A percentile compares a stretch with the other conserved stretches of the same genome.
These are phyloP conservation scores for Aspergillus viridinutans DNA, from an alignment of 2,329 filamentous ascomycete genomes.

Conservation along the genomic window DNA sequence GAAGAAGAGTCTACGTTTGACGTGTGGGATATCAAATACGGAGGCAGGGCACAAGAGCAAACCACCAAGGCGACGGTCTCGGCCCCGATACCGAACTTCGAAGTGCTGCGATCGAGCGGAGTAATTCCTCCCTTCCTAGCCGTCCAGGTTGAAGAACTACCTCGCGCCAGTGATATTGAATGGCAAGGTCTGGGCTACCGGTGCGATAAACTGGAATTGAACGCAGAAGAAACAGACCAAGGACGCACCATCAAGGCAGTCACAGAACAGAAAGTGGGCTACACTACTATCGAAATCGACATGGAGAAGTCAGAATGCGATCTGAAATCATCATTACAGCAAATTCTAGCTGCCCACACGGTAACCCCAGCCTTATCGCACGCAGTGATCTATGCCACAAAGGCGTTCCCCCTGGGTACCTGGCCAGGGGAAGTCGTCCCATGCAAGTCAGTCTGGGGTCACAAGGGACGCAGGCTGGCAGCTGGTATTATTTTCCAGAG, in stretches of 20 bases:
- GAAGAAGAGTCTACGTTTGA: slow-evolving; percentile 46
- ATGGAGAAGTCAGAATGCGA: slow-evolving; percentile 10
- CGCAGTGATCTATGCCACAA: slow-evolving; percentile 34
- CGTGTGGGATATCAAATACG: slow-evolving; percentile 53
- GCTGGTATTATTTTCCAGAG: slow-evolving; percentile 36
- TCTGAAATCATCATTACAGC: slow-evolving; percentile 20
- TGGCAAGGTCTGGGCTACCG: slow-evolving; percentile 71
- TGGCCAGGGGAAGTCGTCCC: slow-evolving; percentile 39
- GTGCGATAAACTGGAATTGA: slow-evolving; percentile 26
- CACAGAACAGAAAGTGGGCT: slow-evolving; percentile 20
- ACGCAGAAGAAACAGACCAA: slow-evolving; percentile 9
- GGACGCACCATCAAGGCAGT: slow-evolving; percentile 19
- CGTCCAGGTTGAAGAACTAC: slow-evolving; percentile 71
- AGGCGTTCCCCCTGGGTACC: slow-evolving; percentile 15
- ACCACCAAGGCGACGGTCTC: slow-evolving; percentile 19
- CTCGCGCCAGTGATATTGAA: slow-evolving; percentile 70
- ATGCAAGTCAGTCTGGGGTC: slow-evolving; percentile 40
- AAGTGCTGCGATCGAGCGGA: slow-evolving; percentile 15
- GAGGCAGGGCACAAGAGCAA: slow-evolving; percentile 46
- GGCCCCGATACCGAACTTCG: slow-evolving; percentile 24
- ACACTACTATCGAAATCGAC: slow-evolving; percentile 31
- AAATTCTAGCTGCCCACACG: slow-evolving; percentile 17
- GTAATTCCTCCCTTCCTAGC: slow-evolving; percentile 65
- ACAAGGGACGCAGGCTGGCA: slow-evolving; percentile 27
- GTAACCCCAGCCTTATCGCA: slow-evolving; percentile 17